Conservation (phyloP, 371 early-diverging fungal genomes). For the Rhizomucor miehei region DNA sequence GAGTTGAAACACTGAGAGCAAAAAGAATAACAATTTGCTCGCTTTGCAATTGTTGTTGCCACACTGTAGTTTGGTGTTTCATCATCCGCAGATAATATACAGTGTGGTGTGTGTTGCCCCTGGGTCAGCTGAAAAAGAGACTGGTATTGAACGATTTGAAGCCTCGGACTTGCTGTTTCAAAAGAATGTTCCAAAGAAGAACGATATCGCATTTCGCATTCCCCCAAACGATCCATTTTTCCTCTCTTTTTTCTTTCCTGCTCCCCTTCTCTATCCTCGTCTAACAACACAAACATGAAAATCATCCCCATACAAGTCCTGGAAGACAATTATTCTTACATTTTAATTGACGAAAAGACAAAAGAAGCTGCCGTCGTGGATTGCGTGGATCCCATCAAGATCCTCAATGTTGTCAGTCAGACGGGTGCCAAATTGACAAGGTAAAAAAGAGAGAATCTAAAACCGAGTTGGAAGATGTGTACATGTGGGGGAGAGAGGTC, state of each 20-base stretch:
- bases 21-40: too few relatives aligned
- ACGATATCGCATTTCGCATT: conserved; percentile 1
- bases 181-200: conserved; percentile 5
- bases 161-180: conserved; percentile 1
- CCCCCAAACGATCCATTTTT: conserved; percentile 7
- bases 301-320: conserved; percentile 18
- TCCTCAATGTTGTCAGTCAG: conserved; percentile 26
- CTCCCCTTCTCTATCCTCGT: background rate
- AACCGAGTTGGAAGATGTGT: too few relatives aligned
- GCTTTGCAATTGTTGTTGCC: too few relatives aligned
- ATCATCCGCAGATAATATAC: too few relatives aligned
- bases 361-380: conserved; percentile 58
- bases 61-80: too few relatives aligned
- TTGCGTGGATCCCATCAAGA: conserved; percentile 57
- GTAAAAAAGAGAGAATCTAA: conserved; percentile 11
- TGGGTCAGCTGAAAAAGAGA: too few relatives aligned
- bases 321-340: conserved; percentile 62
- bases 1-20: too few relatives aligned
- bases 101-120: too few relatives aligned
- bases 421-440: conserved; percentile 49
- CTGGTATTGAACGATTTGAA: too few relatives aligned
- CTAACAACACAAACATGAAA: conserved; percentile 14
- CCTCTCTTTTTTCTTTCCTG: conserved; percentile 7
- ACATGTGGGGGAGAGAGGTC: too few relatives aligned
- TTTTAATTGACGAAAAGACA: conserved; percentile 68